A percentile compares a stretch with the other conserved stretches of the same genome.
Conservation (phyloP, 352 stramenopile species). For the Phytophthora aleatoria region DNA sequence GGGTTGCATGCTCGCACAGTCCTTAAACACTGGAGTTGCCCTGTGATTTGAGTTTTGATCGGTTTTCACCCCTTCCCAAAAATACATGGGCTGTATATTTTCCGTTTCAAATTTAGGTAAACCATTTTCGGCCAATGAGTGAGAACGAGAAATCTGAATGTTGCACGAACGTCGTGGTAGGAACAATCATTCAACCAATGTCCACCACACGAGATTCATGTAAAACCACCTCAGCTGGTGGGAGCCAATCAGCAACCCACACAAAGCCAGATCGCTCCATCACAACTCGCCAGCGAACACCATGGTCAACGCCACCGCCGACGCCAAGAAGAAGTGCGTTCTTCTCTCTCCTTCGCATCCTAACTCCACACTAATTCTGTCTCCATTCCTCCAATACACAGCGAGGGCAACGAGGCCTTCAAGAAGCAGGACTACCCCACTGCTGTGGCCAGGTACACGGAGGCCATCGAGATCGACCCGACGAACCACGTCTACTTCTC, state of each 20-base stretch:
- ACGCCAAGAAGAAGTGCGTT: conserved; percentile 84
- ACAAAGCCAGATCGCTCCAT: conserved; percentile 25
- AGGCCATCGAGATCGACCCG: conserved; percentile 89
- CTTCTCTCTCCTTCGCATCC: background rate
- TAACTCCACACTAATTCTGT: background rate
- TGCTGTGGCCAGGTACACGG: conserved; percentile 93
- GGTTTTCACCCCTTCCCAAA: too few relatives aligned
- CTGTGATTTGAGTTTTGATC: too few relatives aligned
- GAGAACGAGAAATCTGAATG: too few relatives aligned
- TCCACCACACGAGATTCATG: conserved; percentile 14
- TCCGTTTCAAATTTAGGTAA: too few relatives aligned
- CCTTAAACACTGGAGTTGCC: too few relatives aligned
- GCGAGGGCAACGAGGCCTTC: conserved; percentile 95
- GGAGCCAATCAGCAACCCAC: conserved; percentile 15
- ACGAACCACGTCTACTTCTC: conserved; percentile 94
- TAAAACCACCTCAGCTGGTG: conserved; percentile 11
- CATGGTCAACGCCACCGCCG: conserved; percentile 76
- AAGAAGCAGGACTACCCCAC: conserved; percentile 89
- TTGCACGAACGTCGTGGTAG: background rate
- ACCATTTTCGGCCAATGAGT: too few relatives aligned
- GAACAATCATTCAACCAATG: background rate
- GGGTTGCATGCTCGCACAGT: too few relatives aligned
- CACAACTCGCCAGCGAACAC: conserved; percentile 11
- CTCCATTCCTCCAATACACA: conserved; percentile 18
- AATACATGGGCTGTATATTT: too few relatives aligned